Base-by-base conservation (phyloP, 306 rosid genomes). In the Vigna unguiculata region DNA sequence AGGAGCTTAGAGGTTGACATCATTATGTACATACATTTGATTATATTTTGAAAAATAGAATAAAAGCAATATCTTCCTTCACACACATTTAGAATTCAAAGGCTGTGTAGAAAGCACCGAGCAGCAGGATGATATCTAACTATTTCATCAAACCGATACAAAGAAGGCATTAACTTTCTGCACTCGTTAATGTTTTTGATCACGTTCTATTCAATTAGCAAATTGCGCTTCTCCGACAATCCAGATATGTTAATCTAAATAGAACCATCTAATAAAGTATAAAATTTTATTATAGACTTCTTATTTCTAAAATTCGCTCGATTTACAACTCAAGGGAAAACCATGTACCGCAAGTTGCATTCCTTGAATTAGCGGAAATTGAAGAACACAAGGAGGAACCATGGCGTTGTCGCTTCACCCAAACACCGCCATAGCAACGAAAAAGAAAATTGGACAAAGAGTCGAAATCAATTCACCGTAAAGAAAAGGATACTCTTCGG, bases 1-100 rank as follows among this genome's bases (percentile, higher is more conserved):
- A 75, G 69, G 58, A 59, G 46, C 76, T 80, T 51, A 57, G 63
- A 76, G 58, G 51, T 71, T 75, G 80, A 69, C 82, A 79, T 55
- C 78, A 51, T 71, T 78, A 47, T 84, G 86, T 82, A 82, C 79
- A 82, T 67, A 65, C 84, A 79, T 75, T 78, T 66, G 61, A 79
- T 72, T 80, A 59, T 82, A 71, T 71, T 59, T 51, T 62, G 52
- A 60, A 46, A 85, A 82, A 66, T 79, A 82, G 60, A 82, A 85
- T 79, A 85, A 85, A 82, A 66, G 78, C 20, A 32, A 20, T 34
- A 77, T 74, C 76, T 46, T 46, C 49, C 75, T 76, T 41, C 1
- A 0, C 9, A 22, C 22, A 49, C 45, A 9, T 40, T 2, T 40
- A 40, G 13, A 40, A 40, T 40, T 8, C 30, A 10, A 54, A 54